These are phyloP conservation scores for Beauveria sp. DNA, from an alignment of 2,329 filamentous ascomycete genomes.

Conservation along the genomic window DNA sequence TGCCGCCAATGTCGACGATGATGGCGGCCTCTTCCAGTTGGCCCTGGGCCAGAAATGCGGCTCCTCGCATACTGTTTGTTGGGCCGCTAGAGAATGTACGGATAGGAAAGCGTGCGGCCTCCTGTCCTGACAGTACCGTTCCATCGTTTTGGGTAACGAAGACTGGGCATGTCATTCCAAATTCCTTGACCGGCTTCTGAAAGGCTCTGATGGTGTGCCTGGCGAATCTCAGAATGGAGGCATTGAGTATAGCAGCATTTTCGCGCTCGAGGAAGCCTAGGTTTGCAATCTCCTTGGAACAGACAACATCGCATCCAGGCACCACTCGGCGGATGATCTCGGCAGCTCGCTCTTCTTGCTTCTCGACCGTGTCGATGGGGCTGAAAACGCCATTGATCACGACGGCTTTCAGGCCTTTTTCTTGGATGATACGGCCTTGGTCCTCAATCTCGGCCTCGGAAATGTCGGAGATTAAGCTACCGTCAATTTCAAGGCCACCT, in stretches of 20 bases:
- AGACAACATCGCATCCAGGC: conserved; percentile 37
- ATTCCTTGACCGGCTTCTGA: conserved; percentile 38
- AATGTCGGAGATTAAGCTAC: conserved; percentile 36
- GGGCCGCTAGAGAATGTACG: conserved; percentile 55
- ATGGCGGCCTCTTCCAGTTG: conserved; percentile 36
- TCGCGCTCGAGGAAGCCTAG: conserved; percentile 53
- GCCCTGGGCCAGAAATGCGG: conserved; percentile 47
- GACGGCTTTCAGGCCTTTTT: conserved; percentile 37
- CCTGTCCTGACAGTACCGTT: conserved; percentile 46
- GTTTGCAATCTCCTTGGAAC: conserved; percentile 45
- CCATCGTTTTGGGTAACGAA: conserved; percentile 60
- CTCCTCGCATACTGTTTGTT: conserved; percentile 57
- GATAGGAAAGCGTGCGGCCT: conserved; percentile 50
- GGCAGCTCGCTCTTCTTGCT: conserved; percentile 41
- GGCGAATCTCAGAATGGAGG: conserved; percentile 51
- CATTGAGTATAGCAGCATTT: conserved; percentile 58
- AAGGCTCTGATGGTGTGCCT: conserved; percentile 50
- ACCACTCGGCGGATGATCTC: conserved; percentile 33
- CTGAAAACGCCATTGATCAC: conserved; percentile 45
- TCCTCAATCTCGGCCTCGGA: conserved; percentile 32
- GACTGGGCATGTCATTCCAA: conserved; percentile 45
- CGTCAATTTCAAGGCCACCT: conserved; percentile 47
- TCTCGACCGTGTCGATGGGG: conserved; percentile 41
- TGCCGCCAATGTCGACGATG: conserved; percentile 61
- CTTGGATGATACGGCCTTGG: conserved; percentile 31